A percentile compares a stretch with the other conserved stretches of the same genome.
Evolutionary conservation across 2,329 filamentous ascomycete species (phyloP).

Genomic region (Trichoderma sp.): DNA sequence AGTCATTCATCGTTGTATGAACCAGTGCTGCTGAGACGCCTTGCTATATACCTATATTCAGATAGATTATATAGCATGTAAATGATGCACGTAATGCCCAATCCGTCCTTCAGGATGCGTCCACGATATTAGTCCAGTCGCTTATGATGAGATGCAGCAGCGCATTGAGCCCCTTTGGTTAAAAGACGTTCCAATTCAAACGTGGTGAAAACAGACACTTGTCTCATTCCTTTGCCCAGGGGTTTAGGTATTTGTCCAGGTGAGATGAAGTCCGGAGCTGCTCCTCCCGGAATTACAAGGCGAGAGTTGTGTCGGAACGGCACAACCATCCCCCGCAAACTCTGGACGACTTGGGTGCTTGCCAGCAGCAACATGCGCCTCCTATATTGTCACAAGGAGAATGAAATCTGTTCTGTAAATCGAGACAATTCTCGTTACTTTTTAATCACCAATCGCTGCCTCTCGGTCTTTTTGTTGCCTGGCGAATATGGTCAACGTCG

Average conservation of each 20-base stretch:
- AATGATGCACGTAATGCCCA: background rate
- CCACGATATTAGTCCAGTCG: too few species aligned
- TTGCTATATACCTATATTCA: too few species aligned
- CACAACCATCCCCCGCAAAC: constrained; percentile 39
- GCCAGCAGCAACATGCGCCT: background rate
- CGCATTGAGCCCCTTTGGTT: too few species aligned
- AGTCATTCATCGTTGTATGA: background rate
- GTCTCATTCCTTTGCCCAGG: background rate
- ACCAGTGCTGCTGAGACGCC: background rate
- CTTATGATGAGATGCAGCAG: background rate
- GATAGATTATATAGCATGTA: background rate
- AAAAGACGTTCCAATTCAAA: background rate
- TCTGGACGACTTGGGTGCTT: background rate
- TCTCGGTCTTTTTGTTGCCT: too few species aligned
- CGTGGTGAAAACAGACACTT: background rate
- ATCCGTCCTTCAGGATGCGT: background rate
- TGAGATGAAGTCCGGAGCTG: background rate
- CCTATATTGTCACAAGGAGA: background rate
- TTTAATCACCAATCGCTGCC: too few species aligned
- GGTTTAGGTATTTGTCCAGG: background rate
- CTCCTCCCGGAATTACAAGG: too few species aligned
- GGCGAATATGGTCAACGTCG: too few species aligned
- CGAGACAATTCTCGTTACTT: background rate
- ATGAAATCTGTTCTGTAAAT: background rate
- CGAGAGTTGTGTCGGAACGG: constrained; percentile 38